phyloP scores from a whole-genome alignment of 768 basidiomycete species.

The Xerocomellus intermedius region DNA sequence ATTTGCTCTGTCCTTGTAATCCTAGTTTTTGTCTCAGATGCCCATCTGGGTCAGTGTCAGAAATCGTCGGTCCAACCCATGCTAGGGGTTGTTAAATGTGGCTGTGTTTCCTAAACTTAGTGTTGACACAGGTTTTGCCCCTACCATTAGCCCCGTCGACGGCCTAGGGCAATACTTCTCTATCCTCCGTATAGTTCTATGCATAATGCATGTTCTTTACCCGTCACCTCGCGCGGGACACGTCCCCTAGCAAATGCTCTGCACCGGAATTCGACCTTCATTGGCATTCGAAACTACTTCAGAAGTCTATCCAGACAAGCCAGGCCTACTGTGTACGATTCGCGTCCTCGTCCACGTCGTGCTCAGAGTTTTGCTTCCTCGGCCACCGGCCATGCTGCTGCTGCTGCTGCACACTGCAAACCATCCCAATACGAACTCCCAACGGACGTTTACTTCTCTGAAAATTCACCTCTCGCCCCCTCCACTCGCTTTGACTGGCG shows the following conservation, averaged over 20 bases:
- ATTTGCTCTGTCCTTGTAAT: neutral
- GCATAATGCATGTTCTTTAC: constrained; percentile 11
- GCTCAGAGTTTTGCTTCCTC: constrained; percentile 18
- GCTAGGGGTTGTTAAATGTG: constrained; percentile 4
- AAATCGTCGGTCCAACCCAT: too few relatives aligned
- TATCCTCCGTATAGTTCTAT: constrained; percentile 3
- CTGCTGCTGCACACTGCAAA: constrained; percentile 10
- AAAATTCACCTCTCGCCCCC: constrained; percentile 27
- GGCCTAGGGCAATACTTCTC: neutral
- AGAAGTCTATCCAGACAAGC: constrained; percentile 13
- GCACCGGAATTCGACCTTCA: constrained; percentile 23
- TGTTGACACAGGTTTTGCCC: too few relatives aligned
- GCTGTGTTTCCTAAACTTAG: constrained; percentile 10
- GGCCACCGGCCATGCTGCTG: neutral
- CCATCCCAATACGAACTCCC: constrained; percentile 22
- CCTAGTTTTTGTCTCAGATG: neutral
- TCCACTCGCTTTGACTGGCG: constrained; percentile 60
- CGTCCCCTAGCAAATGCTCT: constrained; percentile 8
- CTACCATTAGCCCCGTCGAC: neutral
- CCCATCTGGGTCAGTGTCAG: too few relatives aligned
- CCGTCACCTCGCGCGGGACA: neutral
- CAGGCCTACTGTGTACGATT: neutral
- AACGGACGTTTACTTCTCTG: constrained; percentile 31
- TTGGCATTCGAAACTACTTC: constrained; percentile 34
- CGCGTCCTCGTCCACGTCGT: neutral